Conservation (phyloP, 805 yeast species). For the Wickerhamomyces mucosus region DNA sequence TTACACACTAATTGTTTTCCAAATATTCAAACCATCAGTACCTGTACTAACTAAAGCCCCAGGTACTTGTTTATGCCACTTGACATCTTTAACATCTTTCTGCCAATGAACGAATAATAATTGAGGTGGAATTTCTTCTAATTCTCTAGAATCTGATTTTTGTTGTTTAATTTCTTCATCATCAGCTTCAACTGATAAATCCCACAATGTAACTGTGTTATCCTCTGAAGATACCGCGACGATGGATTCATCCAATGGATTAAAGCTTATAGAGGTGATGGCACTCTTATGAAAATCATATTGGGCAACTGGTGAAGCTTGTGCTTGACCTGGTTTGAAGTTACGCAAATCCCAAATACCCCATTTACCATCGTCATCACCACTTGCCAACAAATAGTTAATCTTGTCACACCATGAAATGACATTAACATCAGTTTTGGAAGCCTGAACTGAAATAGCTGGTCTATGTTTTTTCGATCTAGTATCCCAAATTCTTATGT, state of each 20-base stretch:
- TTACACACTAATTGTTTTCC: constrained; percentile 94
- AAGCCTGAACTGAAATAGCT: constrained; percentile 75
- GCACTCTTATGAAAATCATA: constrained; percentile 94
- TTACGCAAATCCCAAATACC: constrained; percentile 96
- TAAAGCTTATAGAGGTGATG: constrained; percentile 86
- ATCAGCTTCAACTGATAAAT: constrained; percentile 96
- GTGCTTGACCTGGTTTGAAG: constrained; percentile 44
- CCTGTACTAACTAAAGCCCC: constrained; percentile 94
- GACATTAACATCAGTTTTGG: constrained; percentile 81
- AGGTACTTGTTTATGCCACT: constrained; percentile 97
- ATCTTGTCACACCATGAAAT: constrained; percentile 91
- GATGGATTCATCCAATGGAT: constrained; percentile 91
- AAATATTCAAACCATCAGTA: constrained; percentile 84
- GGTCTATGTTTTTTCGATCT: constrained; percentile 89
- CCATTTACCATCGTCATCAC: constrained; percentile 97
- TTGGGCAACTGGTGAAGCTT: constrained; percentile 76
- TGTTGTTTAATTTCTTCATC: constrained; percentile 93
- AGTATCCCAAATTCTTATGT: constrained; percentile 92
- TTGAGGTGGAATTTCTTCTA: constrained; percentile 91
- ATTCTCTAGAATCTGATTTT: constrained; percentile 63
- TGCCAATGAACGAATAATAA: constrained; percentile 97
- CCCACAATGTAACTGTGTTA: constrained; percentile 96
- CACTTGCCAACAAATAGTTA: constrained; percentile 82
- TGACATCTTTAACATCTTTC: constrained; percentile 91
- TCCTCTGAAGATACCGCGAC: constrained; percentile 95